Evolutionary conservation across 2,329 filamentous ascomycete genomes (phyloP).

Genomic region (Aureobasidium melanogenum): DNA sequence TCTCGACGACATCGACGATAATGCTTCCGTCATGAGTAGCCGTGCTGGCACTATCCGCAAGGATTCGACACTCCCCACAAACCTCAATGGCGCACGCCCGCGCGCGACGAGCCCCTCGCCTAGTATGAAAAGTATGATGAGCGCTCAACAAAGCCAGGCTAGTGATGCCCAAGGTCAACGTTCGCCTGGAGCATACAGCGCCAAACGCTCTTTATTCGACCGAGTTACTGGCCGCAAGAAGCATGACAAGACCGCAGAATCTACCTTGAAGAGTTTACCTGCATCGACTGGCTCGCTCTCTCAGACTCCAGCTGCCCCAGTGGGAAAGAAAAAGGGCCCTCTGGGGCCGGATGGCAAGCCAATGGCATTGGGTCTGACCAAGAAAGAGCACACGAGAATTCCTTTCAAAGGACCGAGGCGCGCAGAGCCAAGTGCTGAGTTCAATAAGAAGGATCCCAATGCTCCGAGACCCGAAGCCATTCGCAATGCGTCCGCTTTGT

Average conservation of each 20-base stretch:
- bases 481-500: conserved; percentile 43
- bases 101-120: conserved; percentile 77
- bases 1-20: conserved; percentile 44
- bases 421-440: conserved; percentile 36
- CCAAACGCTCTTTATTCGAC: conserved; percentile 44
- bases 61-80: neutral
- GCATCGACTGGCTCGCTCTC: conserved; percentile 34
- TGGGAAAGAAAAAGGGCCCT: conserved; percentile 12
- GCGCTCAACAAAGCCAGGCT: conserved; percentile 41
- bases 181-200: conserved; percentile 46
- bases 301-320: conserved; percentile 16
- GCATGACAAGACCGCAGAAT: conserved; percentile 29
- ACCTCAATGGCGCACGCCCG: conserved; percentile 39
- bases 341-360: conserved; percentile 13
- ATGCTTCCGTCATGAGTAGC: conserved; percentile 18
- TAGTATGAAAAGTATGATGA: conserved; percentile 48
- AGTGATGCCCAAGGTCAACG: conserved; percentile 33
- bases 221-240: conserved; percentile 44
- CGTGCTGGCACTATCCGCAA: conserved; percentile 3
- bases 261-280: conserved; percentile 28
- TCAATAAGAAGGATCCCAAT: conserved; percentile 37
- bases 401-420: conserved; percentile 43
- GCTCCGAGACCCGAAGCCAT: conserved; percentile 28
- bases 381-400: conserved; percentile 32
- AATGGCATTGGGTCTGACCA: conserved; percentile 12